These are phyloP conservation scores for Solanum chiquidenum DNA, from an alignment of 257 asterid species.

Conservation along the genomic window DNA sequence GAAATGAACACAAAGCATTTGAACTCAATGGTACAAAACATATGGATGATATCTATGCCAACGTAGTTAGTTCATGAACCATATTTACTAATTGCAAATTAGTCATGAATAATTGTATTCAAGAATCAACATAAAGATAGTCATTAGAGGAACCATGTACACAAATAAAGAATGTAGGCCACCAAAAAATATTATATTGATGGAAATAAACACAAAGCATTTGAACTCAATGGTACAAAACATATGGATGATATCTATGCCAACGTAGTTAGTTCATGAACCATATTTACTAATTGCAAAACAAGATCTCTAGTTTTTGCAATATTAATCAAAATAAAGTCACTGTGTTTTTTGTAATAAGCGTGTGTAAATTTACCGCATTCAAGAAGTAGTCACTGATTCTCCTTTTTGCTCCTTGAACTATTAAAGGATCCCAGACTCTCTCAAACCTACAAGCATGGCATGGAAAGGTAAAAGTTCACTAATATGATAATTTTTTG, in stretches of 20 bases:
- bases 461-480: not conserved
- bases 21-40: not conserved
- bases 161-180: not conserved
- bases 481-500: not conserved
- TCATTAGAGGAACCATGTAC: not conserved
- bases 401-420: constrained; percentile 62
- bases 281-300: not conserved
- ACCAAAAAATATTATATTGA: too few species aligned
- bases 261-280: not conserved
- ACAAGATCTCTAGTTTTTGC: not conserved
- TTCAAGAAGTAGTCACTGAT: constrained; percentile 72
- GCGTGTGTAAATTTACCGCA: constrained; percentile 46
- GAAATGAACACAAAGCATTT: not conserved
- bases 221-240: not conserved
- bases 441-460: constrained; percentile 58
- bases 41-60: not conserved
- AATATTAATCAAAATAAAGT: not conserved
- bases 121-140: not conserved
- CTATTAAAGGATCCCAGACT: constrained; percentile 86
- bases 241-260: not conserved
- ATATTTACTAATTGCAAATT: not conserved
- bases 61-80: not conserved
- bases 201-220: not conserved
- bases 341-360: not conserved
- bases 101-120: not conserved